Conservation (phyloP, 768 basidiomycete species). For the Tricholoma hemisulphureum region DNA sequence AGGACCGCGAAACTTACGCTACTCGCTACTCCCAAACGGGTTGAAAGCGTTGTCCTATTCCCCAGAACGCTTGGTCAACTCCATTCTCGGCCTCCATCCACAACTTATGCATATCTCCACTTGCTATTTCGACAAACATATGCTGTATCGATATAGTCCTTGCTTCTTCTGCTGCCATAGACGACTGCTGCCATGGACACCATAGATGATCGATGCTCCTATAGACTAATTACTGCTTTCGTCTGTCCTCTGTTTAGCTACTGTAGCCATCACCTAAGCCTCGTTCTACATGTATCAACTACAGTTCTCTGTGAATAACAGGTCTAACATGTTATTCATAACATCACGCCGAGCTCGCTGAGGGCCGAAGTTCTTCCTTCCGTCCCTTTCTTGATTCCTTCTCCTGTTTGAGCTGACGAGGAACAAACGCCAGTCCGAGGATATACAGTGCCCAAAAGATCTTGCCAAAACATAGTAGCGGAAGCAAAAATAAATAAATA, state of each 20-base stretch:
- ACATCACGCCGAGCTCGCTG: neutral
- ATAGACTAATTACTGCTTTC: neutral
- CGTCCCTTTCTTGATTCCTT: conserved; percentile 16
- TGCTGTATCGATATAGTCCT: conserved; percentile 16
- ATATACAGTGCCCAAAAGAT: conserved; percentile 48
- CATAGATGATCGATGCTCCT: too few relatives aligned
- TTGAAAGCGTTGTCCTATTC: conserved; percentile 4
- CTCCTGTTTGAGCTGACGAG: conserved; percentile 47
- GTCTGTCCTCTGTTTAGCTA: conserved; percentile 8
- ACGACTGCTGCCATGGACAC: neutral
- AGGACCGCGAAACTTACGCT: conserved; percentile 26
- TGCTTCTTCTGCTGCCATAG: conserved; percentile 10
- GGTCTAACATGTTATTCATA: too few relatives aligned
- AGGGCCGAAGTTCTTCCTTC: conserved; percentile 15
- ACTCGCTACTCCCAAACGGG: conserved; percentile 22
- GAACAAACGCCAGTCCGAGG: conserved; percentile 41
- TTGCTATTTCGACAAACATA: neutral
- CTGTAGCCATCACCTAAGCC: conserved; percentile 16
- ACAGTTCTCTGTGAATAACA: too few relatives aligned
- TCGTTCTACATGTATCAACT: conserved; percentile 11
- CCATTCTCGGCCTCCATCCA: neutral
- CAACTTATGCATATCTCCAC: neutral
- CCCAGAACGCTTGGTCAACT: neutral
- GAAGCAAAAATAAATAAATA: neutral
- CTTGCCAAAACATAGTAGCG: conserved; percentile 22